phyloP scores from a whole-genome alignment of 805 yeast genomes.

The Pichia scutulata region DNA sequence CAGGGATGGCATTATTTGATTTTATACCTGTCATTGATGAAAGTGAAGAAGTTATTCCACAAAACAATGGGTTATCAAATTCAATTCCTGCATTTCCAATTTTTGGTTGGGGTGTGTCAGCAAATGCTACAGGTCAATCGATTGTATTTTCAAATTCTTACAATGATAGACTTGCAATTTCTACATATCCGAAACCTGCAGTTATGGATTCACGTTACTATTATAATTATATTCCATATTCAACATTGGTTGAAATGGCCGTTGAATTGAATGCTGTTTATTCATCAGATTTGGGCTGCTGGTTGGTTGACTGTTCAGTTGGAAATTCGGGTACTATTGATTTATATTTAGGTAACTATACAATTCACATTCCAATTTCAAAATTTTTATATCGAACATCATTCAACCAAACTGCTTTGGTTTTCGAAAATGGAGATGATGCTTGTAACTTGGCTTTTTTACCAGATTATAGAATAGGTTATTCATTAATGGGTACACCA shows the following conservation, averaged over 20 bases:
- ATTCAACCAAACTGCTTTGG: constrained; percentile 30
- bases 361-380: constrained; percentile 42
- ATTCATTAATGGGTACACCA: constrained; percentile 49
- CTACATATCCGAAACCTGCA: constrained; percentile 40
- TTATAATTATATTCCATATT: constrained; percentile 46
- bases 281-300: constrained; percentile 35
- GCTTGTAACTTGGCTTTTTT: constrained; percentile 52
- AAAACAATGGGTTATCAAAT: constrained; percentile 14
- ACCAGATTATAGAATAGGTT: constrained; percentile 43
- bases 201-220: constrained; percentile 49
- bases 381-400: constrained; percentile 37
- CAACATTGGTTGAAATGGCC: constrained; percentile 52
- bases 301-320: constrained; percentile 60
- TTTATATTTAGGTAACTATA: constrained; percentile 45
- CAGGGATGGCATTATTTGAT: constrained; percentile 28
- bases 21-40: constrained; percentile 36
- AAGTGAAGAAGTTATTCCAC: constrained; percentile 3
- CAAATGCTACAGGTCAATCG: constrained; percentile 21
- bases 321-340: constrained; percentile 42
- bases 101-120: constrained; percentile 36
- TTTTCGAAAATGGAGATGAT: constrained; percentile 42
- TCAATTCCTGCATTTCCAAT: constrained; percentile 38
- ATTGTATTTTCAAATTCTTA: constrained; percentile 26
- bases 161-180: constrained; percentile 33
- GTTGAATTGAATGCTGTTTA: constrained; percentile 64